Evolutionary conservation across 2,329 filamentous ascomycete species (phyloP).

Genomic region (Amauroascus verrucosus): DNA sequence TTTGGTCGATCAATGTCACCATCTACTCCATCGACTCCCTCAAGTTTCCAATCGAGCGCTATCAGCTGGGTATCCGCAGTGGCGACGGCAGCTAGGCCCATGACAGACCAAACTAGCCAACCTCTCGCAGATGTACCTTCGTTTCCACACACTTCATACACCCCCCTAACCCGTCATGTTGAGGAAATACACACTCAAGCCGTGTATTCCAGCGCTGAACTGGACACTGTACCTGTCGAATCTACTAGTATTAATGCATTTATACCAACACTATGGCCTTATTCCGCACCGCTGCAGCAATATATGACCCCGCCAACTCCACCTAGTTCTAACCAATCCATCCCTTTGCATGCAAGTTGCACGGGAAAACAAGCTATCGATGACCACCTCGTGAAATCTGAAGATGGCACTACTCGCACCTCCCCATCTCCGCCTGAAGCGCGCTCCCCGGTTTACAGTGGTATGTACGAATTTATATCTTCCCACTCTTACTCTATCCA

Average conservation of each 20-base stretch:
- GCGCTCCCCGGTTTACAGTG: not conserved
- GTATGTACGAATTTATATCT: not conserved
- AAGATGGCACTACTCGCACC: not conserved
- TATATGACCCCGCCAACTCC: not conserved
- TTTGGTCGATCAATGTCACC: not conserved
- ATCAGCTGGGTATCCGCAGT: not conserved
- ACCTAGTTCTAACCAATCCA: not conserved
- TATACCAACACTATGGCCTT: not conserved
- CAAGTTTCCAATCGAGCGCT: not conserved
- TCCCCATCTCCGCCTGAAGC: not conserved
- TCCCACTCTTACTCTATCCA: constrained; percentile 21
- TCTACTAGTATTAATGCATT: not conserved
- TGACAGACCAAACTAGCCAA: not conserved
- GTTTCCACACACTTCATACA: not conserved
- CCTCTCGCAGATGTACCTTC: not conserved
- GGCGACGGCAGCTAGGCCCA: not conserved
- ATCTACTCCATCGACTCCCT: not conserved
- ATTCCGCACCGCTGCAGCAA: not conserved
- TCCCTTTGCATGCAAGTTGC: not conserved
- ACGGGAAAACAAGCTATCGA: not conserved
- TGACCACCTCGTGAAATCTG: not conserved
- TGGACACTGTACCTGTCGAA: not conserved
- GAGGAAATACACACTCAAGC: not conserved
- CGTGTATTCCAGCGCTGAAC: not conserved
- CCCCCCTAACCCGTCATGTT: not conserved